These are phyloP conservation scores for Albophoma yamanashiensis DNA, from an alignment of 2,329 filamentous ascomycete species.

Conservation along the genomic window DNA sequence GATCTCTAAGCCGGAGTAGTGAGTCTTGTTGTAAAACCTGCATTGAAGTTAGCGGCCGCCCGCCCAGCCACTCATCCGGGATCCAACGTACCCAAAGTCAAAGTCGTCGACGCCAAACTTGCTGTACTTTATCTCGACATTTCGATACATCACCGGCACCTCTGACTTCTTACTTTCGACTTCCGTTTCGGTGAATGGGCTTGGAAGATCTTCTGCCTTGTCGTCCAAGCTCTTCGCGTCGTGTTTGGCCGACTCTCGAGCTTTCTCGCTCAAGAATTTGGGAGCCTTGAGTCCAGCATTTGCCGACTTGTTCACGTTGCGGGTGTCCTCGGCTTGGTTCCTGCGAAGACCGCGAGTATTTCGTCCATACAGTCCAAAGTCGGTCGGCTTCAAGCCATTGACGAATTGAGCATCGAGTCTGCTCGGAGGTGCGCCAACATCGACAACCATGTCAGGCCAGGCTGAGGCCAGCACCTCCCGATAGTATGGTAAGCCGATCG, in stretches of 20 bases:
- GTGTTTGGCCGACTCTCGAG: conserved; percentile 52
- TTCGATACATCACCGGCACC: conserved; percentile 79
- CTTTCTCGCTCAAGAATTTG: conserved; percentile 92
- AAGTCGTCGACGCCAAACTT: conserved; percentile 99
- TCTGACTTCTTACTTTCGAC: conserved; percentile 69
- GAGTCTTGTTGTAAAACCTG: conserved; percentile 90
- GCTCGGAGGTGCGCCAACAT: conserved; percentile 71
- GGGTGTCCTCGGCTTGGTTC: conserved; percentile 76
- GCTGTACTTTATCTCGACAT: conserved; percentile 97
- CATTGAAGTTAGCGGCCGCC: conserved; percentile 7
- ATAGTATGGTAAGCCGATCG: conserved; percentile 88
- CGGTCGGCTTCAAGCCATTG: conserved; percentile 55
- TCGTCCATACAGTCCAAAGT: conserved; percentile 68
- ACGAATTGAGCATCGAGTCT: conserved; percentile 65
- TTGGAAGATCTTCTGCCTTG: conserved; percentile 45
- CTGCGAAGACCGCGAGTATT: conserved; percentile 64
- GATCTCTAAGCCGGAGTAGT: conserved; percentile 84
- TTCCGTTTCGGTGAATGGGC: conserved; percentile 56
- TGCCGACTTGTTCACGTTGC: conserved; percentile 47
- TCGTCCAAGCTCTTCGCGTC: conserved; percentile 29
- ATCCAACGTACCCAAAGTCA: conserved; percentile 66
- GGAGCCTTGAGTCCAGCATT: conserved; percentile 59
- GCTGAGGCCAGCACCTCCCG: conserved; percentile 77
- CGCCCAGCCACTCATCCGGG: background rate
- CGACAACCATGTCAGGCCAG: conserved; percentile 80